Evolutionary conservation across 768 basidiomycete genomes (phyloP), one percentile per base, ranked within the genome.

Genomic region (Boletus sp.): DNA sequence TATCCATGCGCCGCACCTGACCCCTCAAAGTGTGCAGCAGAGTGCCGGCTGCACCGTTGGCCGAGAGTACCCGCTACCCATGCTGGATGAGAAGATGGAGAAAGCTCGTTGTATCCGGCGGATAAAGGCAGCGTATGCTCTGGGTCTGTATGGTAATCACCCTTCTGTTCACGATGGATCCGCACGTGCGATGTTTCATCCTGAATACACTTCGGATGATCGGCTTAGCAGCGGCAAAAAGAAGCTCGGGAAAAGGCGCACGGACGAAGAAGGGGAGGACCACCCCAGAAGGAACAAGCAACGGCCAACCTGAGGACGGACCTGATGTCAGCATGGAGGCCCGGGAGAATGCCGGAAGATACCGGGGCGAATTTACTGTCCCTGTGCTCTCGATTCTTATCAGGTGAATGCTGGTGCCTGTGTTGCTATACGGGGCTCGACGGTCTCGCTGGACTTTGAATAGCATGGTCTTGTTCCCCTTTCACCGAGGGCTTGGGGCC

Each of bases 161-260:
- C 46, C 58, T 54, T 54, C 51, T 50, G 48, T 48, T 47, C 54
- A 51, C 14, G 45, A 43, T 51, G 63, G 70, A 62, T 60, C 69
- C 66, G 59, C 69, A 63, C 56, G 50, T 47, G 60, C 64, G 50
- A 51, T 53, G 59, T 57, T 64, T 67, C 59, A 58, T 29, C 53
- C 29, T 56, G 32, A 44, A 48, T 43, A 19, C 30, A 35, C 38
- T 43, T 55, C 30, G 45, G 37, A 58, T 50, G 57, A 64, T 64
- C 67, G 64, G 67, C 56, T 62, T 37, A 51, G 42, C 55, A 49
- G 66, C 62, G 64, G 62, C 55, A 11, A 46, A 59, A 60, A 49
- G 56, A 60, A 57, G 56, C 30, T 40, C 59, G 58, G 66, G 35
- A 61, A 57, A 55, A 46, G 41, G 58, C 53, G 58, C 50, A 57